These are phyloP conservation scores for Tricholoma terreum DNA, from an alignment of 768 basidiomycete species.

Conservation along the genomic window DNA sequence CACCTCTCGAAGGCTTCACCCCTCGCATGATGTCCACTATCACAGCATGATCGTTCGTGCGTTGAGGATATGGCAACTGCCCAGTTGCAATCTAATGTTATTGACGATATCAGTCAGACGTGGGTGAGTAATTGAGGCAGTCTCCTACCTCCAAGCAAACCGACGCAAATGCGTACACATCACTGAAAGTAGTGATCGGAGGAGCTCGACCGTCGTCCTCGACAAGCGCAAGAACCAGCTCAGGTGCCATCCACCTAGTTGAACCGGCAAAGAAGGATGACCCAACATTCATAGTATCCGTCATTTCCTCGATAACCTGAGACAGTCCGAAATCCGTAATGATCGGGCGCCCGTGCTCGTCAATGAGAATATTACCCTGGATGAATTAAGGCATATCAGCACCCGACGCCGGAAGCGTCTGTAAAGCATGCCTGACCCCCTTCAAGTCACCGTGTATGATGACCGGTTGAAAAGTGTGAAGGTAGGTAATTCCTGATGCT, in stretches of 20 bases:
- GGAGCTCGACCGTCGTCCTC: conserved; percentile 43
- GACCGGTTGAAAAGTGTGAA: conserved; percentile 51
- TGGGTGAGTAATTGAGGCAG: no score
- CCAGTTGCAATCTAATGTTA: conserved; percentile 45
- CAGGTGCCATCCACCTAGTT: conserved; percentile 58
- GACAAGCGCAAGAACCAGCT: conserved; percentile 48
- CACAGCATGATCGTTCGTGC: conserved; percentile 54
- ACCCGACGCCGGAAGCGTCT: background rate
- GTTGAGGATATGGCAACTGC: conserved; percentile 48
- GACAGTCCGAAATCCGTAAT: conserved; percentile 65
- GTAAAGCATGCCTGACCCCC: conserved; percentile 38
- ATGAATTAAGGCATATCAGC: background rate
- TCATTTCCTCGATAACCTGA: conserved; percentile 53
- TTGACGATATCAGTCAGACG: background rate
- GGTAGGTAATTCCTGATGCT: conserved; percentile 54
- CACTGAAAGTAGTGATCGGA: conserved; percentile 48
- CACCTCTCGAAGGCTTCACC: conserved; percentile 41
- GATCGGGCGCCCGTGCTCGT: conserved; percentile 47
- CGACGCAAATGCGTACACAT: conserved; percentile 60
- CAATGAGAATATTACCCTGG: conserved; percentile 57
- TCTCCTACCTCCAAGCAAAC: conserved; percentile 55
- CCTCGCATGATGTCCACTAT: conserved; percentile 54
- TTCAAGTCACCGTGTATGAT: conserved; percentile 64
- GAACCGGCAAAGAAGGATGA: conserved; percentile 47
- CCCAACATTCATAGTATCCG: conserved; percentile 32